Conservation (phyloP, 2,329 filamentous ascomycete genomes). For the Harringtonia lauricola region DNA sequence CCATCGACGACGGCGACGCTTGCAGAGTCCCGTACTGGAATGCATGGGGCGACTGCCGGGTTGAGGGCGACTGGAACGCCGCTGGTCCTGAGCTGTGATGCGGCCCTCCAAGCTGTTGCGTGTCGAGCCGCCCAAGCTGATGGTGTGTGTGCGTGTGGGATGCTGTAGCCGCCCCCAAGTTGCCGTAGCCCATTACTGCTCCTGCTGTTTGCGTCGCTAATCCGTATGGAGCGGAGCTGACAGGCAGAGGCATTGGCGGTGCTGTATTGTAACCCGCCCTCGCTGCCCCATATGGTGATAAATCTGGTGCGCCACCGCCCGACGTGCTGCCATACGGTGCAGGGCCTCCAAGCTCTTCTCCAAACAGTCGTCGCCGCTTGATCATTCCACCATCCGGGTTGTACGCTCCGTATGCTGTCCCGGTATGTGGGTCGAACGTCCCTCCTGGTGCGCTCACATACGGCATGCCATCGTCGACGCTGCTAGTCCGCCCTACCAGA, state of each 20-base stretch:
- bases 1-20: slow-evolving; percentile 8
- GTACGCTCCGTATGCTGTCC: slow-evolving; percentile 2
- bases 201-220: slow-evolving; percentile 2
- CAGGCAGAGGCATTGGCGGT: slow-evolving; percentile 3
- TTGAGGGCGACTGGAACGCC: slow-evolving; percentile 9
- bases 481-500: not conserved
- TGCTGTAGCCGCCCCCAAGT: not conserved
- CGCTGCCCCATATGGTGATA: slow-evolving; percentile 3
- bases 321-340: not conserved
- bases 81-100: slow-evolving; percentile 3
- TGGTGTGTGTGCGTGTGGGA: not conserved
- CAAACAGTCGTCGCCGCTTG: slow-evolving; percentile 9
- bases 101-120: slow-evolving; percentile 3
- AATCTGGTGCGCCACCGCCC: not conserved
- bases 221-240: slow-evolving; percentile 8
- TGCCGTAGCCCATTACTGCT: slow-evolving; percentile 1
- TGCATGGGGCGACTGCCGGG: slow-evolving; percentile 8
- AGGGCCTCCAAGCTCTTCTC: slow-evolving; percentile 1
- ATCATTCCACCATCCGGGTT: slow-evolving; percentile 1
- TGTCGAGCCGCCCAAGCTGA: slow-evolving; percentile 9
- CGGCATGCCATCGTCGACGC: slow-evolving; percentile 4
- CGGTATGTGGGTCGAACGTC: slow-evolving; percentile 2
- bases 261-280: slow-evolving; percentile 3
- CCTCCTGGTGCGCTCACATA: not conserved
- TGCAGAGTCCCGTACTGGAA: slow-evolving; percentile 8